Evolutionary conservation across 2,329 filamentous ascomycete species (phyloP).

Genomic region (Xenoacremonium recifei): DNA sequence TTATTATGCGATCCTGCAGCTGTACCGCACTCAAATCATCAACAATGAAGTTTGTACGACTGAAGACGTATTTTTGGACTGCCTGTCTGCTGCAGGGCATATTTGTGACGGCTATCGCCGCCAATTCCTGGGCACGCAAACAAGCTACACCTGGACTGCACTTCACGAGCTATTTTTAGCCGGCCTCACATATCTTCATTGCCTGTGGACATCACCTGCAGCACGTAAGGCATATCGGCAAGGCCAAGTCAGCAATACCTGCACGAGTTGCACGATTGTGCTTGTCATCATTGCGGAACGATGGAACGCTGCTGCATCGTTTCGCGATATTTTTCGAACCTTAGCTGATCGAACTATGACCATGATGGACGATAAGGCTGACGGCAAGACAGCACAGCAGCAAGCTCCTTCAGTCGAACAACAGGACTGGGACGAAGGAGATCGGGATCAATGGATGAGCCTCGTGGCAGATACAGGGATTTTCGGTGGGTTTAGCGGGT

Average conservation of each 20-base stretch:
- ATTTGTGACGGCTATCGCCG: conserved; percentile 19
- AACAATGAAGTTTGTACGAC: conserved; percentile 5
- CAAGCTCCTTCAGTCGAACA: not conserved
- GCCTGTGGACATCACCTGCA: conserved; percentile 29
- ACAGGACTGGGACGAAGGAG: not conserved
- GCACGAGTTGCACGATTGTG: conserved; percentile 28
- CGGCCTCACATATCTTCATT: conserved; percentile 22
- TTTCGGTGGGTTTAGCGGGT: conserved; percentile 2
- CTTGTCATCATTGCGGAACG: conserved; percentile 30
- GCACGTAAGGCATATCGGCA: conserved; percentile 10
- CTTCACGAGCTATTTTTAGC: conserved; percentile 10
- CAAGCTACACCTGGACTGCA: conserved; percentile 9
- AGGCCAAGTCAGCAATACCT: conserved; percentile 23
- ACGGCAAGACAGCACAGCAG: not conserved
- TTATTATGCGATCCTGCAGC: conserved; percentile 15
- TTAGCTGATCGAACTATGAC: conserved; percentile 18
- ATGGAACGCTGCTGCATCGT: conserved; percentile 28
- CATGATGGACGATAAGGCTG: conserved; percentile 12
- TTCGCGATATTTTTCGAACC: conserved; percentile 9
- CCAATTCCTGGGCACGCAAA: conserved; percentile 10
- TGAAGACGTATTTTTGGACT: conserved; percentile 21
- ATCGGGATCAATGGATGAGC: conserved; percentile 8
- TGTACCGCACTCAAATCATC: conserved; percentile 22
- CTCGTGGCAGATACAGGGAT: conserved; percentile 8
- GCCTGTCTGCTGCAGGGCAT: conserved; percentile 11